Percentiles rank a stretch among this genome's conserved stretches.
These are phyloP conservation scores for Colletotrichum cereale DNA, from an alignment of 2,329 filamentous ascomycete genomes.

Conservation along the genomic window DNA sequence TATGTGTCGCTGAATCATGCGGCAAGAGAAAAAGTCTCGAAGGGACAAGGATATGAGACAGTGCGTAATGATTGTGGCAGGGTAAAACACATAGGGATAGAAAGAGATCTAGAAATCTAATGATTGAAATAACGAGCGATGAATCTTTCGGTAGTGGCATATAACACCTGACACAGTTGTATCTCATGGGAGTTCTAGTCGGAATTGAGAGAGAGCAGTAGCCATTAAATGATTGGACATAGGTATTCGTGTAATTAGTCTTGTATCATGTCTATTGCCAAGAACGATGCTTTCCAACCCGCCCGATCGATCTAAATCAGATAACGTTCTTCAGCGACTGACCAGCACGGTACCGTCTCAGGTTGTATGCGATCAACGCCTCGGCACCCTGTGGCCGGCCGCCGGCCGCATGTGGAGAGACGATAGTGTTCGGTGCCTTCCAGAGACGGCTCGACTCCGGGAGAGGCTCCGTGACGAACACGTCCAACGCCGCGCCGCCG, in stretches of 20 bases:
- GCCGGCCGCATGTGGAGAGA: conserved; percentile 71
- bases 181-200: not conserved
- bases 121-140: too few species aligned
- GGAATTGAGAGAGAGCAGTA: not conserved
- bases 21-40: not conserved
- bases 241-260: not conserved
- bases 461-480: conserved; percentile 61
- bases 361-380: conserved; percentile 70
- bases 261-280: conserved; percentile 18
- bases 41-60: not conserved
- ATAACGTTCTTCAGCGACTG: conserved; percentile 70
- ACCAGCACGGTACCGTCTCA: conserved; percentile 69
- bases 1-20: not conserved
- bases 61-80: not conserved
- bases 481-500: conserved; percentile 64
- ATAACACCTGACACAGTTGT: not conserved
- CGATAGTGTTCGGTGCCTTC: conserved; percentile 63
- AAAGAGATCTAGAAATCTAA: not conserved
- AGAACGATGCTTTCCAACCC: not conserved
- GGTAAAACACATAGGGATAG: not conserved
- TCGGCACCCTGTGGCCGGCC: conserved; percentile 72
- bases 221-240: not conserved
- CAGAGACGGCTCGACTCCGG: conserved; percentile 59
- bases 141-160: too few species aligned
- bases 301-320: conserved; percentile 4